A percentile compares a stretch with the other conserved stretches of the same genome.
Conservation (phyloP, 768 basidiomycete species). For the Pulveroboletus frians region DNA sequence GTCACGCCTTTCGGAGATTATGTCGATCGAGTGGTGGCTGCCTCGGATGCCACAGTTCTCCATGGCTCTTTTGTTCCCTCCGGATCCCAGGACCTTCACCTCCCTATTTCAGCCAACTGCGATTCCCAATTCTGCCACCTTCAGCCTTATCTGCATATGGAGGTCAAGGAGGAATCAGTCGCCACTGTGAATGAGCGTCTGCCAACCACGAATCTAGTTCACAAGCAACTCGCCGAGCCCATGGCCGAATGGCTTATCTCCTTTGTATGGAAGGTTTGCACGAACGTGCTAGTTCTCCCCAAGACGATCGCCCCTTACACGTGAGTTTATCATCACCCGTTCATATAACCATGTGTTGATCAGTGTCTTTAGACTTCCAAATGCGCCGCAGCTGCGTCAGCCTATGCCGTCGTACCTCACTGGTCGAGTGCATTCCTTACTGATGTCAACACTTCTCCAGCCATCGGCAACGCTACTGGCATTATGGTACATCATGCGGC, state of each 20-base stretch:
- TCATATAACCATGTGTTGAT: slow-evolving; percentile 9
- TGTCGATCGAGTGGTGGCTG: slow-evolving; percentile 64
- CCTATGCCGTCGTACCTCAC: slow-evolving; percentile 45
- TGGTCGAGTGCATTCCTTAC: slow-evolving; percentile 60
- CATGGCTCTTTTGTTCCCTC: slow-evolving; percentile 20
- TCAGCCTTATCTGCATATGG: slow-evolving; percentile 13
- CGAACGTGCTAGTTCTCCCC: slow-evolving; percentile 61
- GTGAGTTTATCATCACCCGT: slow-evolving; percentile 39
- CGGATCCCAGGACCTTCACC: slow-evolving; percentile 13
- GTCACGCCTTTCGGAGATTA: slow-evolving; percentile 74
- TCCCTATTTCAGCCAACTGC: slow-evolving; percentile 24
- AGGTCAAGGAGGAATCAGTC: slow-evolving; percentile 25
- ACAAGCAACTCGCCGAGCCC: slow-evolving; percentile 72
- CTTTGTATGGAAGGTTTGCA: slow-evolving; percentile 81
- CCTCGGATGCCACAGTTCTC: slow-evolving; percentile 28
- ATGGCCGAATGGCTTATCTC: slow-evolving; percentile 74
- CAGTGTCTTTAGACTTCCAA: slow-evolving; percentile 20
- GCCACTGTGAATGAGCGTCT: slow-evolving; percentile 37
- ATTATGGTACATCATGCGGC: slow-evolving; percentile 75
- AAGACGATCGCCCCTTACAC: slow-evolving; percentile 44
- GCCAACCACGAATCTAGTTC: slow-evolving; percentile 42
- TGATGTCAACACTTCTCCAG: slow-evolving; percentile 75
- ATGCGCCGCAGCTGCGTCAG: slow-evolving; percentile 30
- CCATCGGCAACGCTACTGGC: slow-evolving; percentile 76
- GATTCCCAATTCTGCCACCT: slow-evolving; percentile 22